phyloP scores from a whole-genome alignment of 2,329 filamentous ascomycete genomes.

The Cladosporium sp. region DNA sequence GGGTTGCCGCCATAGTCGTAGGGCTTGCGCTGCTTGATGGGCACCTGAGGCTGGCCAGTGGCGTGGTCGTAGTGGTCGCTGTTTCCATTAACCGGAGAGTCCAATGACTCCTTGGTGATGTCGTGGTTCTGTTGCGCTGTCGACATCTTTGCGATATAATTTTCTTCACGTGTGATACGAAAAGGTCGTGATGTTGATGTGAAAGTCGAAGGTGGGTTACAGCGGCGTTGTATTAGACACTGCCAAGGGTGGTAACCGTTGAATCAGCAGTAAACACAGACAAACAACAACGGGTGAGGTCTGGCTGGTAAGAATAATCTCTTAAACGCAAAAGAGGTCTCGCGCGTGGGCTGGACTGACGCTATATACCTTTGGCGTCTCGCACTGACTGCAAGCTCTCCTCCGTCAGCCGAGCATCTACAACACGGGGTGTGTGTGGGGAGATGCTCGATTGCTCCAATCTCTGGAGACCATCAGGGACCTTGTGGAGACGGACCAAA shows the following conservation, averaged over 20 bases:
- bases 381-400: slow-evolving; percentile 16
- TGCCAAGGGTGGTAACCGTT: background rate
- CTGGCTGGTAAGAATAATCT: slow-evolving; percentile 8
- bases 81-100: slow-evolving; percentile 27
- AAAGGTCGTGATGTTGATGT: background rate
- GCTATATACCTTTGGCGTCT: slow-evolving; percentile 18
- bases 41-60: slow-evolving; percentile 19
- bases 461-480: slow-evolving; percentile 6
- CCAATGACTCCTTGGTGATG: slow-evolving; percentile 23
- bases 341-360: slow-evolving; percentile 8
- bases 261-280: slow-evolving; percentile 11
- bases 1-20: slow-evolving; percentile 55
- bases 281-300: slow-evolving; percentile 17
- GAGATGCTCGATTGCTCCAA: slow-evolving; percentile 12
- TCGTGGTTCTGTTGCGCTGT: slow-evolving; percentile 43
- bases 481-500: slow-evolving; percentile 24
- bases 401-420: slow-evolving; percentile 18
- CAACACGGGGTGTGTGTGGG: slow-evolving; percentile 16
- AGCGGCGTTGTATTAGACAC: background rate
- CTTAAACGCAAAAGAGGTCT: slow-evolving; percentile 2
- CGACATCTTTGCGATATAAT: slow-evolving; percentile 39
- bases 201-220: background rate
- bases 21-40: slow-evolving; percentile 43
- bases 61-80: slow-evolving; percentile 40
- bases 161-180: slow-evolving; percentile 5